phyloP scores from a whole-genome alignment of 2,329 filamentous ascomycete species.

The Pseudogymnoascus sp. region DNA sequence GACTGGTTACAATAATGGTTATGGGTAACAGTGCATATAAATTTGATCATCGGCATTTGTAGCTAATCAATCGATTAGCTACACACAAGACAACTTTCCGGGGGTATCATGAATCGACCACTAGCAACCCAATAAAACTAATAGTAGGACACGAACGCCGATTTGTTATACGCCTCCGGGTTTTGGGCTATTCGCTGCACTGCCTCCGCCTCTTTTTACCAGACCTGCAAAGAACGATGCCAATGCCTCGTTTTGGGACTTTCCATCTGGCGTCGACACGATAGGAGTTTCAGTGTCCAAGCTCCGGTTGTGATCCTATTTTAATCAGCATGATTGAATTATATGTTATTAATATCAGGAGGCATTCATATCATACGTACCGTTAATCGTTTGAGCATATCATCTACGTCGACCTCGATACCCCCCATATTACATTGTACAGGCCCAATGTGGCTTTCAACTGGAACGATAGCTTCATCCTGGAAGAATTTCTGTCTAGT shows the following conservation, averaged over 20 bases:
- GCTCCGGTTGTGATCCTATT: slow-evolving; percentile 21
- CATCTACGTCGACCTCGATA: slow-evolving; percentile 90
- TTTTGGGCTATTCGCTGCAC: slow-evolving; percentile 23
- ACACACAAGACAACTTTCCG: not conserved
- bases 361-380: slow-evolving; percentile 37
- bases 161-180: slow-evolving; percentile 14
- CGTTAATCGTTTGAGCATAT: slow-evolving; percentile 81
- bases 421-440: slow-evolving; percentile 98
- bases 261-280: slow-evolving; percentile 31
- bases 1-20: not conserved
- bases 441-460: slow-evolving; percentile 73
- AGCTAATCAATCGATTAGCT: not conserved
- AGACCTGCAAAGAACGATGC: slow-evolving; percentile 52
- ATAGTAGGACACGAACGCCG: not conserved
- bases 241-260: slow-evolving; percentile 49
- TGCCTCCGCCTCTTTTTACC: slow-evolving; percentile 40
- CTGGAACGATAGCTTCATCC: slow-evolving; percentile 26
- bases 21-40: not conserved
- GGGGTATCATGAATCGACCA: not conserved
- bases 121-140: not conserved
- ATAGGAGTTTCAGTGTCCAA: slow-evolving; percentile 27
- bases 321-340: slow-evolving; percentile 9
- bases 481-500: slow-evolving; percentile 5
- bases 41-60: not conserved
- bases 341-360: not conserved